Conservation (phyloP, 2,329 filamentous ascomycete genomes). For the Pseudocercospora fuligena region DNA sequence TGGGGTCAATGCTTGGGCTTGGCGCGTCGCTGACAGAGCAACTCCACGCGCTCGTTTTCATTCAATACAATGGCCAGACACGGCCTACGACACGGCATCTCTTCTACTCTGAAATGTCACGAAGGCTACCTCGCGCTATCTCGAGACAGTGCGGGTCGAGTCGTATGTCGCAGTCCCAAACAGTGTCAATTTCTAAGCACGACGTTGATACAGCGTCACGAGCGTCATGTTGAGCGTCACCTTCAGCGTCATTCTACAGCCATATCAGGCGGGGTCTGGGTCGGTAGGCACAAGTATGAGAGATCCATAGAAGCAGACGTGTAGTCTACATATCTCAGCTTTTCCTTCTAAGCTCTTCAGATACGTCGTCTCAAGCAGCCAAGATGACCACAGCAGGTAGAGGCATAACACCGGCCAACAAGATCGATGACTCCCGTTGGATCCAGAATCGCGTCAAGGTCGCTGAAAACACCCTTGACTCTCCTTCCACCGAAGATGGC, state of each 20-base stretch:
- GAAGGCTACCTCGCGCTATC: too few species aligned
- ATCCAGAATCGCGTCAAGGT: conserved; percentile 20
- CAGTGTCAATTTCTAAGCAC: background rate
- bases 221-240: conserved; percentile 2
- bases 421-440: conserved; percentile 25
- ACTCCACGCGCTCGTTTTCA: too few species aligned
- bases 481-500: conserved; percentile 21
- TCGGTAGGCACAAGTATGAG: background rate
- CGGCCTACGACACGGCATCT: too few species aligned
- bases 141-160: too few species aligned
- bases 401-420: conserved; percentile 17
- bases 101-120: too few species aligned
- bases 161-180: too few species aligned
- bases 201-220: background rate
- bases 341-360: background rate
- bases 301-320: background rate
- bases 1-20: too few species aligned
- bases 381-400: conserved; percentile 21
- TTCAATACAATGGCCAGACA: too few species aligned
- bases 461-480: conserved; percentile 16
- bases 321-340: background rate
- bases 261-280: background rate
- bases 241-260: background rate
- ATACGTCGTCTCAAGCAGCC: background rate
- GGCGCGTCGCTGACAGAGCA: too few species aligned